Conservation (phyloP, 148 eudicot genomes). For the Camellia granthamiana region DNA sequence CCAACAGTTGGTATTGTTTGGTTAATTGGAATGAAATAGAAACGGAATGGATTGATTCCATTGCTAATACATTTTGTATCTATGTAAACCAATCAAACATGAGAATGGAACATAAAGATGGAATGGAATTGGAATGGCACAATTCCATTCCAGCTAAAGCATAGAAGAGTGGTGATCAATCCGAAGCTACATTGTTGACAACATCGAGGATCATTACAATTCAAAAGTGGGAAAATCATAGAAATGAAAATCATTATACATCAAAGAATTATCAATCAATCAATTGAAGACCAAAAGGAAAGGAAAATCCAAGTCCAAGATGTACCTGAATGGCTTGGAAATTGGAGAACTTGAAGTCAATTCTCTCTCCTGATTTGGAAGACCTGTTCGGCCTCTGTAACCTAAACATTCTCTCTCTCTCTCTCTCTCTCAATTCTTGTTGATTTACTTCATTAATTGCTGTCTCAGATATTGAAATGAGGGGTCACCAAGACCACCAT, state of each 20-base stretch:
- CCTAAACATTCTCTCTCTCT: constrained; percentile 42
- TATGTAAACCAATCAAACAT: no score
- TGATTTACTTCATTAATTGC: not conserved
- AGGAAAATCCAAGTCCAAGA: not conserved
- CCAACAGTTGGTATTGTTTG: no score
- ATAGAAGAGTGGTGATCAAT: not conserved
- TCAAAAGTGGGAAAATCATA: not conserved
- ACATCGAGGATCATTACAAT: not conserved
- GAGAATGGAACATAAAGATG: no score
- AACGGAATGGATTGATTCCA: no score
- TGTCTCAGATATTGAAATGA: not conserved
- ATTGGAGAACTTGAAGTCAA: constrained; percentile 59
- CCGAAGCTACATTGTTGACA: not conserved
- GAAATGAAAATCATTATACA: not conserved
- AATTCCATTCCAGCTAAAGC: no score
- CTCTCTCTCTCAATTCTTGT: not conserved
- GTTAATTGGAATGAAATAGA: no score
- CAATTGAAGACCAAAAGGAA: not conserved
- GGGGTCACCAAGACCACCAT: not conserved
- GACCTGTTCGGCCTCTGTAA: constrained; percentile 40
- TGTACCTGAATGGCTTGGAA: constrained; percentile 55
- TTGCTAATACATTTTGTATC: no score
- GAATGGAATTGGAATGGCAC: no score
- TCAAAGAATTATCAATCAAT: not conserved
- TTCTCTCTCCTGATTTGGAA: constrained; percentile 27